Evolutionary conservation across 805 yeast species (phyloP).

Genomic region (Helenozyma rhizophorensis): DNA sequence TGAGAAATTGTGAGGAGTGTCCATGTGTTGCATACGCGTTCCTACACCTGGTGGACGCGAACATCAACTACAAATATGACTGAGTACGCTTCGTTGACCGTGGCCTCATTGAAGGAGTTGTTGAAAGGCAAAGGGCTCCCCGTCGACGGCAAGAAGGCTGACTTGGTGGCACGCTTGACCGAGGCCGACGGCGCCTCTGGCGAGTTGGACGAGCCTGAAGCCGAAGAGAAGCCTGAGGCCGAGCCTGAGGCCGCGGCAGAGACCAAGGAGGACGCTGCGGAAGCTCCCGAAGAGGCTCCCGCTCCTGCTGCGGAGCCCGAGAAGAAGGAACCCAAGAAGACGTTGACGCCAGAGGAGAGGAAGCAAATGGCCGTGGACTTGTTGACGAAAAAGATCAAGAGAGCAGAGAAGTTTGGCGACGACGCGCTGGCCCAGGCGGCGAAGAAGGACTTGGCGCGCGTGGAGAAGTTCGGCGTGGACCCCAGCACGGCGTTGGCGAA

Average conservation of each 20-base stretch:
- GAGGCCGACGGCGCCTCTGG: conserved; percentile 43
- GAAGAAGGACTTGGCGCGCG: conserved; percentile 60
- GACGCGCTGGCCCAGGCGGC: conserved; percentile 53
- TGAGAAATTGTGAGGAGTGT: too few relatives aligned
- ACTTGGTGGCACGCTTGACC: conserved; percentile 59
- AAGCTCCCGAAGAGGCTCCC: conserved; percentile 11
- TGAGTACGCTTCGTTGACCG: conserved; percentile 63
- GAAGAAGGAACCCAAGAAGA: conserved; percentile 34
- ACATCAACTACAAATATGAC: conserved; percentile 32
- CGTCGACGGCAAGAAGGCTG: conserved; percentile 76
- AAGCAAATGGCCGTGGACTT: conserved; percentile 64
- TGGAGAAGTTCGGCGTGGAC: conserved; percentile 82
- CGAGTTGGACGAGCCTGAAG: conserved; percentile 1
- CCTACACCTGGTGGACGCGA: too few relatives aligned
- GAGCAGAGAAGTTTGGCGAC: conserved; percentile 77
- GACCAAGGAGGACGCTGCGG: conserved; percentile 14
- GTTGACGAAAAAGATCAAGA: conserved; percentile 58
- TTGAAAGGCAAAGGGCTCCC: conserved; percentile 66
- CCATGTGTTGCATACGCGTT: too few relatives aligned
- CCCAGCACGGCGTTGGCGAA: conserved; percentile 59
- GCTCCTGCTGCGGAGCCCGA: conserved; percentile 12
- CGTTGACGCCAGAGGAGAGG: conserved; percentile 62
- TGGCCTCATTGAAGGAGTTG: conserved; percentile 77
- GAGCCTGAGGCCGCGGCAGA: background rate
- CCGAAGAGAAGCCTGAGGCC: background rate